Conservation (phyloP, 257 asterid genomes). For the Anisodus tanguticus region DNA sequence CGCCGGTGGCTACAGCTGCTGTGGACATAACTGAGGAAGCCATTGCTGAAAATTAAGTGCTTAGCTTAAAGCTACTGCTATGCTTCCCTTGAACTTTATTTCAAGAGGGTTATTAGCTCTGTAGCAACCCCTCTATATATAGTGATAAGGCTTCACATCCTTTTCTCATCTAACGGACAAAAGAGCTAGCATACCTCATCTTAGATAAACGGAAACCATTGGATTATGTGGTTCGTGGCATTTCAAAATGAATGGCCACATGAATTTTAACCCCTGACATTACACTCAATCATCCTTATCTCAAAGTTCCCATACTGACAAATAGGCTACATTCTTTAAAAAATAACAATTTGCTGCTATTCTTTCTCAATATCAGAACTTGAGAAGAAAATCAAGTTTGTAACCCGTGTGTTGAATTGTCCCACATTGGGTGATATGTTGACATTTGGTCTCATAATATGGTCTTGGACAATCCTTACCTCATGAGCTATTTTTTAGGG, state of each 20-base stretch:
- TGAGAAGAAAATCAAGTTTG: neutral
- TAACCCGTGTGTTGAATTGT: no score
- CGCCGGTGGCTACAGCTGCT: slow-evolving; percentile 36
- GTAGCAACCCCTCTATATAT: slow-evolving; percentile 31
- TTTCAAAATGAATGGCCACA: neutral
- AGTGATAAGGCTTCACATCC: slow-evolving; percentile 14
- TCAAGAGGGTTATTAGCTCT: neutral
- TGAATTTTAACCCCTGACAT: slow-evolving; percentile 8
- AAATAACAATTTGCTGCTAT: neutral
- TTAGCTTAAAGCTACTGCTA: neutral
- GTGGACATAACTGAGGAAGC: slow-evolving; percentile 52
- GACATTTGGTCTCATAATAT: no score
- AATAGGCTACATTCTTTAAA: neutral
- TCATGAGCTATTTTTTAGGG: no score
- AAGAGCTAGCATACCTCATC: slow-evolving; percentile 6
- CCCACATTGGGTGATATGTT: no score
- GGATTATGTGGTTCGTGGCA: slow-evolving; percentile 44
- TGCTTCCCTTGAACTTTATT: neutral
- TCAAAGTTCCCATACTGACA: neutral
- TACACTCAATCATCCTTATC: slow-evolving; percentile 20
- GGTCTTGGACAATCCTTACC: no score
- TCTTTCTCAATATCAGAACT: neutral
- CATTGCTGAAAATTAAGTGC: slow-evolving; percentile 32
- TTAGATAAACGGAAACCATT: slow-evolving; percentile 32
- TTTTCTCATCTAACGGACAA: neutral